These are phyloP conservation scores for Flammula alnicola DNA, from an alignment of 1,284 basidiomycete species.

Conservation along the genomic window DNA sequence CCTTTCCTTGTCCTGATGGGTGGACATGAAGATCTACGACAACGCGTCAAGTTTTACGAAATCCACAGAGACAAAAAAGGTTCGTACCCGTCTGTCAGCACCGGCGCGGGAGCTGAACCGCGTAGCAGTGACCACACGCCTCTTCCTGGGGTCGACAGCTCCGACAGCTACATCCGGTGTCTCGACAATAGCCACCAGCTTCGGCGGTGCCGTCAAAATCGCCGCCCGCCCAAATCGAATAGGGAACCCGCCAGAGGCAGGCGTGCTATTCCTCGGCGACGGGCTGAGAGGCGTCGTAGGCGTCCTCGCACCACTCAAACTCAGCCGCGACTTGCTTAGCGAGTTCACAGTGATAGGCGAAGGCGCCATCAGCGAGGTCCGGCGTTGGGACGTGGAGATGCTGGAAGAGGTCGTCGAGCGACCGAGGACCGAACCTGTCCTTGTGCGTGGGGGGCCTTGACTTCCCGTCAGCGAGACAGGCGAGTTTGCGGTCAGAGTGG, in stretches of 20 bases:
- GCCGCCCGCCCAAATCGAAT: conserved; percentile 67
- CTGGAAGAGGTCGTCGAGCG: conserved; percentile 50
- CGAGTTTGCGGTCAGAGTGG: conserved; percentile 22
- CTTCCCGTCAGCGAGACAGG: conserved; percentile 26
- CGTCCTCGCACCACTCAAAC: conserved; percentile 34
- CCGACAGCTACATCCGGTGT: conserved; percentile 84
- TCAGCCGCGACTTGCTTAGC: conserved; percentile 34
- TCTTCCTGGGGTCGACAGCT: conserved; percentile 80
- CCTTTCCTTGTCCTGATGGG: conserved; percentile 63
- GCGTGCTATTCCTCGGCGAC: conserved; percentile 47
- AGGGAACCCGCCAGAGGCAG: conserved; percentile 41
- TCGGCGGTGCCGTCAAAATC: conserved; percentile 78
- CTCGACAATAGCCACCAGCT: conserved; percentile 78
- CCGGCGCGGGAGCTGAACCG: conserved; percentile 82
- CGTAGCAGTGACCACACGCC: conserved; percentile 83
- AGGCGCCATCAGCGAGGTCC: conserved; percentile 45
- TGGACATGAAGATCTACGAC: conserved; percentile 76
- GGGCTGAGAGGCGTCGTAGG: conserved; percentile 52
- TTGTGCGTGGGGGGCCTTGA: conserved; percentile 32
- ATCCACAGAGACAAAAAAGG: conserved; percentile 3
- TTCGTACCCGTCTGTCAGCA: conserved; percentile 74
- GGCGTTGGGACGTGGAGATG: conserved; percentile 48
- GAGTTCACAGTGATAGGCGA: conserved; percentile 26
- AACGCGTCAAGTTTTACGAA: neutral
- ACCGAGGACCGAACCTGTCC: conserved; percentile 48